Evolutionary conservation across 164 flowering plant species (phyloP).

Genomic region (Magnolia officinalis): DNA sequence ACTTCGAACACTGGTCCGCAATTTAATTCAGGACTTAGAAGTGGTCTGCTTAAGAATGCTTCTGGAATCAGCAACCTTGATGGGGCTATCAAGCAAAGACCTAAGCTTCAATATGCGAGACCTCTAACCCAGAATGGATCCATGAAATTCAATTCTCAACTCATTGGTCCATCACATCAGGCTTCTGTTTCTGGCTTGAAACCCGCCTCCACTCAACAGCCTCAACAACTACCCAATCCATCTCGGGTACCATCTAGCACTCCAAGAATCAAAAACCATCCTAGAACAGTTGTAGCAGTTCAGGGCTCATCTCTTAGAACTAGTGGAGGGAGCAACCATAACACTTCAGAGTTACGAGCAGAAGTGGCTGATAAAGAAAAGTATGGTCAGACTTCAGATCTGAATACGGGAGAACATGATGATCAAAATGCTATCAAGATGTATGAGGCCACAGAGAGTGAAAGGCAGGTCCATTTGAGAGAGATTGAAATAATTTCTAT

Average conservation of each 20-base stretch:
- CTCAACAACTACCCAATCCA: slow-evolving; percentile 24
- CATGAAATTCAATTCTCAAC: slow-evolving; percentile 17
- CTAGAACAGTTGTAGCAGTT: slow-evolving; percentile 12
- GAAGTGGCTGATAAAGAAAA: slow-evolving; percentile 5
- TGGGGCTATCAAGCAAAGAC: slow-evolving; percentile 30
- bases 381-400: slow-evolving; percentile 3
- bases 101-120: slow-evolving; percentile 31
- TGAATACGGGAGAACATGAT: slow-evolving; percentile 11
- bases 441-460: neutral
- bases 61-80: slow-evolving; percentile 20
- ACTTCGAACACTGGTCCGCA: slow-evolving; percentile 32
- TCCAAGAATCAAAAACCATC: slow-evolving; percentile 6
- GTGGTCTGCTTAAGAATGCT: slow-evolving; percentile 13
- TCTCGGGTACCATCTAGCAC: slow-evolving; percentile 18
- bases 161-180: slow-evolving; percentile 3
- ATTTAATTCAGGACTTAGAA: slow-evolving; percentile 23
- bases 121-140: slow-evolving; percentile 10
- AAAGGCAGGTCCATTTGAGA: neutral
- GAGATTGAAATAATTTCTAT: slow-evolving; percentile 1
- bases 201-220: slow-evolving; percentile 18
- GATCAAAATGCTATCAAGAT: neutral
- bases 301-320: slow-evolving; percentile 19
- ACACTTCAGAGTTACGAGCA: slow-evolving; percentile 12
- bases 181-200: slow-evolving; percentile 18
- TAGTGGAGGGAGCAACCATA: slow-evolving; percentile 6